A percentile compares a stretch with the other conserved stretches of the same genome.
Conservation (phyloP, 2,329 filamentous ascomycete species). For the Ophiostoma piceae region DNA sequence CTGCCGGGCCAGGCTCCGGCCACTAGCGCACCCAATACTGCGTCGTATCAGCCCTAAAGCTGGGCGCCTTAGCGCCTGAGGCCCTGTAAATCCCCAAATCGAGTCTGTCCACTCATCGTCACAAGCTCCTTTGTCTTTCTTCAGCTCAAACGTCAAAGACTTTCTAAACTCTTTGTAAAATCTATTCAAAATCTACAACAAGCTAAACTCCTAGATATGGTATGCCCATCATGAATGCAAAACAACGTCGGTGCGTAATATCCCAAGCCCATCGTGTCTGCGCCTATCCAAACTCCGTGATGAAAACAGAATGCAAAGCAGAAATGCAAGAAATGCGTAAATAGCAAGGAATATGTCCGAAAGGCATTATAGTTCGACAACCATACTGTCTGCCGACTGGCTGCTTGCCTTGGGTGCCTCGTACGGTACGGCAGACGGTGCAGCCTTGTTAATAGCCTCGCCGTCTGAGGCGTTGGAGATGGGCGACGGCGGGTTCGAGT, state of each 20-base stretch:
- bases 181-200: background rate
- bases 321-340: background rate
- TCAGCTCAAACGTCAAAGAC: background rate
- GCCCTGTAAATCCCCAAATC: background rate
- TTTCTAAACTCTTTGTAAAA: background rate
- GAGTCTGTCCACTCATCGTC: background rate
- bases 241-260: background rate
- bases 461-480: background rate
- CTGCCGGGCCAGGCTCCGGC: background rate
- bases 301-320: background rate
- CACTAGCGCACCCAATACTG: background rate
- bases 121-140: background rate
- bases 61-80: background rate
- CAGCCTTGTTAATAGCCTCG: background rate
- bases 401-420: background rate
- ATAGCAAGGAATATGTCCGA: background rate
- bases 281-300: slow-evolving; percentile 3
- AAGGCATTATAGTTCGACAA: background rate
- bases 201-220: slow-evolving; percentile 2
- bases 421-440: background rate
- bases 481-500: slow-evolving; percentile 13
- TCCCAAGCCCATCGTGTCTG: background rate
- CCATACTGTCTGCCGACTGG: background rate
- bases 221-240: background rate
- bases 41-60: slow-evolving; percentile 10